Evolutionary conservation across 2,329 filamentous ascomycete species (phyloP).

Genomic region (Dactylella cylindrospora): DNA sequence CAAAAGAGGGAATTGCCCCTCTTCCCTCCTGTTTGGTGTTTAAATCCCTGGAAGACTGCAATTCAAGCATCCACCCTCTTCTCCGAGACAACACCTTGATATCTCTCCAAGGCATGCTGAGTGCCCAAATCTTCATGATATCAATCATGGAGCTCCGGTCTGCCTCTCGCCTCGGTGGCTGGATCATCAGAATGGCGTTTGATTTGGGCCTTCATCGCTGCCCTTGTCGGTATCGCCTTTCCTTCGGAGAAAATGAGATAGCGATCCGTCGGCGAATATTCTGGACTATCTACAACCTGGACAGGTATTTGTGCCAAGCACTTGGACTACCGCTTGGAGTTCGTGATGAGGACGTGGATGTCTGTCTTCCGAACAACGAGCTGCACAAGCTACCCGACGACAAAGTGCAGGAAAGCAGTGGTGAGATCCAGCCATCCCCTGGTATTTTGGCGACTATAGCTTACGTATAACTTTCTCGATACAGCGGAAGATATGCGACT

Average conservation of each 20-base stretch:
- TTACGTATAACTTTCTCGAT: background rate
- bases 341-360: slow-evolving; percentile 62
- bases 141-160: slow-evolving; percentile 62
- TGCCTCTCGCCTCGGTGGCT: slow-evolving; percentile 60
- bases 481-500: slow-evolving; percentile 48
- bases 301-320: slow-evolving; percentile 61
- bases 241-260: slow-evolving; percentile 56
- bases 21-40: slow-evolving; percentile 57
- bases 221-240: slow-evolving; percentile 57
- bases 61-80: slow-evolving; percentile 57
- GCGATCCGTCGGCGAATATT: slow-evolving; percentile 59
- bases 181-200: slow-evolving; percentile 60
- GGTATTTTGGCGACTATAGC: slow-evolving; percentile 43
- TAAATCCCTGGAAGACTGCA: slow-evolving; percentile 57
- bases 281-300: slow-evolving; percentile 61
- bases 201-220: slow-evolving; percentile 64
- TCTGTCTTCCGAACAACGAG: slow-evolving; percentile 60
- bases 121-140: slow-evolving; percentile 60
- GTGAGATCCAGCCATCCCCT: slow-evolving; percentile 41
- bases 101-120: slow-evolving; percentile 58
- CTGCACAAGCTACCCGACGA: slow-evolving; percentile 51
- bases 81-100: slow-evolving; percentile 57
- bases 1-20: slow-evolving; percentile 43
- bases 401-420: slow-evolving; percentile 33
- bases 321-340: slow-evolving; percentile 61